A percentile compares a stretch with the other conserved stretches of the same genome.
These are phyloP conservation scores for Echria macrotheca DNA, from an alignment of 495 filamentous ascomycete genomes.

Conservation along the genomic window DNA sequence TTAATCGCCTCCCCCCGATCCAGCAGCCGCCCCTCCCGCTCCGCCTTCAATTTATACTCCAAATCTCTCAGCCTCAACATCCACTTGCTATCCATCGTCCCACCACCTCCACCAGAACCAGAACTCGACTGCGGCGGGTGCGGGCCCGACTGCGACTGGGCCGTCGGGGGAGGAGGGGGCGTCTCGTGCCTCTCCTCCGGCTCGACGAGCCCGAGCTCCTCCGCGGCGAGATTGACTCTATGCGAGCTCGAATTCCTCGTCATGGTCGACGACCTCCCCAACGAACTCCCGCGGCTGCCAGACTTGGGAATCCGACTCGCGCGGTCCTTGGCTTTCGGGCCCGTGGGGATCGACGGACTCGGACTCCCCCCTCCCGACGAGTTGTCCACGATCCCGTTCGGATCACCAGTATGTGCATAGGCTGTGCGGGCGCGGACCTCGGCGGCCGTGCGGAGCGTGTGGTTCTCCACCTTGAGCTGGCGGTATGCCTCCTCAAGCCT, in stretches of 20 bases:
- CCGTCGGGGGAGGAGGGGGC: neutral
- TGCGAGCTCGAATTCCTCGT: slow-evolving; percentile 14
- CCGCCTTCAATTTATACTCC: slow-evolving; percentile 81
- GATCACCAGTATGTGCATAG: slow-evolving; percentile 19
- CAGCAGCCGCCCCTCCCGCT: slow-evolving; percentile 78
- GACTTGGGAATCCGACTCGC: slow-evolving; percentile 35
- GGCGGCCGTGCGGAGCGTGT: slow-evolving; percentile 57
- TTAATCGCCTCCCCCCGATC: slow-evolving; percentile 79
- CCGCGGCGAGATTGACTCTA: slow-evolving; percentile 9
- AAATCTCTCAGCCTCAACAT: slow-evolving; percentile 77
- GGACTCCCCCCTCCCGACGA: slow-evolving; percentile 36
- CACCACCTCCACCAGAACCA: slow-evolving; percentile 3
- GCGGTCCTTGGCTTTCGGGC: slow-evolving; percentile 34
- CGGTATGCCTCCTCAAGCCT: slow-evolving; percentile 77
- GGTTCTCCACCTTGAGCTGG: slow-evolving; percentile 76
- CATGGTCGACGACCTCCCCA: slow-evolving; percentile 26
- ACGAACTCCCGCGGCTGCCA: slow-evolving; percentile 15
- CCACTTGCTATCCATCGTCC: slow-evolving; percentile 60
- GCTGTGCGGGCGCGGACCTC: slow-evolving; percentile 37
- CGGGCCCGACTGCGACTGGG: neutral
- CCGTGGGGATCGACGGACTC: slow-evolving; percentile 45
- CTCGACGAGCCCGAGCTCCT: slow-evolving; percentile 4
- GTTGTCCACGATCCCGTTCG: slow-evolving; percentile 20
- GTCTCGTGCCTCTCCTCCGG: neutral
- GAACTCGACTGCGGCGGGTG: neutral